These are phyloP conservation scores for Talaromyces sp. DNA, from an alignment of 2,329 filamentous ascomycete genomes.

Conservation along the genomic window DNA sequence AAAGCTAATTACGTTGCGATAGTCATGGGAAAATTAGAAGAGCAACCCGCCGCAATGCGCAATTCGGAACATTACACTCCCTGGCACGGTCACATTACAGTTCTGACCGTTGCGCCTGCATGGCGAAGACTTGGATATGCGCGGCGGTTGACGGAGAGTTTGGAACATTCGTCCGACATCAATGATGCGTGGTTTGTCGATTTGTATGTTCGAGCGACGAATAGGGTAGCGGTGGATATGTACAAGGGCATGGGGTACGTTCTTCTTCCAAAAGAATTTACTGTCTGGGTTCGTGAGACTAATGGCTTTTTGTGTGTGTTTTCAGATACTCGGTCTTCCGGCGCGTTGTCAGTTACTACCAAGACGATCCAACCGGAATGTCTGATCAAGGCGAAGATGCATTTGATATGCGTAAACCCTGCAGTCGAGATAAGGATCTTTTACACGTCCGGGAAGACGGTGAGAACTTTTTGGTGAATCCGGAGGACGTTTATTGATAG, in stretches of 20 bases:
- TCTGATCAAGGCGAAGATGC: slow-evolving; percentile 70
- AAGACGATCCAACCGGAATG: slow-evolving; percentile 69
- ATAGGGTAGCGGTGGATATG: slow-evolving; percentile 79
- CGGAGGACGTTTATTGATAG: slow-evolving; percentile 70
- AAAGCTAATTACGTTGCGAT: slow-evolving; percentile 8
- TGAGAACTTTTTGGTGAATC: slow-evolving; percentile 71
- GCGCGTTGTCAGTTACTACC: slow-evolving; percentile 87
- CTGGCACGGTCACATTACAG: slow-evolving; percentile 98
- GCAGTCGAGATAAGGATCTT: slow-evolving; percentile 72
- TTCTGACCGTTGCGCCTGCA: slow-evolving; percentile 83
- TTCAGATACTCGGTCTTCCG: slow-evolving; percentile 74
- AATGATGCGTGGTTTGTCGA: slow-evolving; percentile 93
- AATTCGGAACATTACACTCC: slow-evolving; percentile 89
- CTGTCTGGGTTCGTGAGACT: neutral
- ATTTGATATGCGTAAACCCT: slow-evolving; percentile 93
- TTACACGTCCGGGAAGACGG: slow-evolving; percentile 79
- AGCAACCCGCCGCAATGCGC: slow-evolving; percentile 70
- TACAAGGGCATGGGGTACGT: slow-evolving; percentile 81
- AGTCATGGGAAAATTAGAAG: slow-evolving; percentile 98
- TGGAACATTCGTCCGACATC: slow-evolving; percentile 78
- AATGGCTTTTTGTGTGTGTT: neutral
- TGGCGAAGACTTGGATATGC: slow-evolving; percentile 85
- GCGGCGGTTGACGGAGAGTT: slow-evolving; percentile 72
- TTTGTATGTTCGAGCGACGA: slow-evolving; percentile 85
- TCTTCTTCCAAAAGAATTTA: neutral